These are phyloP conservation scores for Saturnispora silvae DNA, from an alignment of 805 yeast species.

Conservation along the genomic window DNA sequence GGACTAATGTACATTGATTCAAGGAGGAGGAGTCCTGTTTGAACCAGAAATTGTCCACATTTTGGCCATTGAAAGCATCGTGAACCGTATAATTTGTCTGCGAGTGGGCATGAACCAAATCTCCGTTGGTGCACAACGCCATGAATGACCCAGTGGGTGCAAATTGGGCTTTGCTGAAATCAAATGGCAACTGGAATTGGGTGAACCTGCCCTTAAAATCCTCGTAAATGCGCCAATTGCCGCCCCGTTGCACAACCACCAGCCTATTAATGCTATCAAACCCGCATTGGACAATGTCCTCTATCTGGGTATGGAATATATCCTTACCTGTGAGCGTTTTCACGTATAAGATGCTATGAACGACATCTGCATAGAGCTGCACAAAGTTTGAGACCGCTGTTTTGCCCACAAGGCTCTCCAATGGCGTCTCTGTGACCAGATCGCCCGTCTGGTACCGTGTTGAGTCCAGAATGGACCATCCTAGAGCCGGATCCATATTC, in stretches of 20 bases:
- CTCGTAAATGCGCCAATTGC: constrained; percentile 44
- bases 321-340: neutral
- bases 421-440: constrained; percentile 11
- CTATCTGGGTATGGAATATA: neutral
- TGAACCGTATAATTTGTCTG: neutral
- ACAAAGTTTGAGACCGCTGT: neutral
- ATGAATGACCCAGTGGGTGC: constrained; percentile 36
- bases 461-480: constrained; percentile 2
- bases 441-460: neutral
- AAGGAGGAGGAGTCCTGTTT: neutral
- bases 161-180: constrained; percentile 17
- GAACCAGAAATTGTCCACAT: constrained; percentile 3
- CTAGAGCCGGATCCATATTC: neutral
- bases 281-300: neutral
- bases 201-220: constrained; percentile 61
- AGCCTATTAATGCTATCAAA: constrained; percentile 20
- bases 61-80: neutral
- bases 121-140: constrained; percentile 30
- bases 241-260: constrained; percentile 42
- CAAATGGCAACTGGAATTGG: constrained; percentile 32
- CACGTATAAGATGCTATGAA: neutral
- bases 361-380: constrained; percentile 22
- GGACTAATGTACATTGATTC: neutral
- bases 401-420: neutral
- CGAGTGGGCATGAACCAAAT: constrained; percentile 29